Evolutionary conservation across 768 basidiomycete genomes (phyloP).

Genomic region (Mycena indigotica): DNA sequence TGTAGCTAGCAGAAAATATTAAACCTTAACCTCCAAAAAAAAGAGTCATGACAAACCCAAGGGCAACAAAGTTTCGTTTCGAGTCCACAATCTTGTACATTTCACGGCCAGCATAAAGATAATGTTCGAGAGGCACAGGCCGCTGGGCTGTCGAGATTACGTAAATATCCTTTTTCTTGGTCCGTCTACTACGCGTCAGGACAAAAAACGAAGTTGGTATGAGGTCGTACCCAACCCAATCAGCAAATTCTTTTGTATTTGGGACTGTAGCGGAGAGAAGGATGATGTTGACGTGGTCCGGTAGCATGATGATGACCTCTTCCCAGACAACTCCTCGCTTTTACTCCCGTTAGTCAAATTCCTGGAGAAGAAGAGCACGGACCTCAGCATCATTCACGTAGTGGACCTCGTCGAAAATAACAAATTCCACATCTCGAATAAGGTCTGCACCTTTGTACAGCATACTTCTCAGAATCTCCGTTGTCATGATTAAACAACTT

Average conservation of each 20-base stretch:
- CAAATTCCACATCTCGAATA: conserved; percentile 98
- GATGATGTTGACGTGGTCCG: conserved; percentile 98
- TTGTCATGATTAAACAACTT: conserved; percentile 95
- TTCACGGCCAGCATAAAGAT: conserved; percentile 91
- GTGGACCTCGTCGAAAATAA: conserved; percentile 99
- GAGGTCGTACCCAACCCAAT: conserved; percentile 91
- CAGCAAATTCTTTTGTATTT: conserved; percentile 97
- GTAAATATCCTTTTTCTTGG: conserved; percentile 99
- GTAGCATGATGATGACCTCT: conserved; percentile 99
- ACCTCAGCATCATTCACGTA: conserved; percentile 99
- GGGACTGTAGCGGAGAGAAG: conserved; percentile 96
- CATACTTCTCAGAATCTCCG: conserved; percentile 97
- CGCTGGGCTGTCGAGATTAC: conserved; percentile 96
- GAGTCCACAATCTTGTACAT: conserved; percentile 91
- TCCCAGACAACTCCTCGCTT: conserved; percentile 99
- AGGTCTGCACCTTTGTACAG: conserved; percentile 98
- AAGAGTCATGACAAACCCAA: conserved; percentile 56
- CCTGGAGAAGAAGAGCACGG: conserved; percentile 11
- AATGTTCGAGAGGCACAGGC: conserved; percentile 96
- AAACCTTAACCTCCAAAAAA: conserved; percentile 1
- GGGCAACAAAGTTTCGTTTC: conserved; percentile 66
- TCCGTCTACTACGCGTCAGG: conserved; percentile 61
- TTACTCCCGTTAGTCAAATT: conserved; percentile 5
- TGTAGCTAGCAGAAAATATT: conserved; percentile 62
- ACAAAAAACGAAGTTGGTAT: background rate